These are phyloP conservation scores for Colletotrichum eremochloae DNA, from an alignment of 2,329 filamentous ascomycete species.

Conservation along the genomic window DNA sequence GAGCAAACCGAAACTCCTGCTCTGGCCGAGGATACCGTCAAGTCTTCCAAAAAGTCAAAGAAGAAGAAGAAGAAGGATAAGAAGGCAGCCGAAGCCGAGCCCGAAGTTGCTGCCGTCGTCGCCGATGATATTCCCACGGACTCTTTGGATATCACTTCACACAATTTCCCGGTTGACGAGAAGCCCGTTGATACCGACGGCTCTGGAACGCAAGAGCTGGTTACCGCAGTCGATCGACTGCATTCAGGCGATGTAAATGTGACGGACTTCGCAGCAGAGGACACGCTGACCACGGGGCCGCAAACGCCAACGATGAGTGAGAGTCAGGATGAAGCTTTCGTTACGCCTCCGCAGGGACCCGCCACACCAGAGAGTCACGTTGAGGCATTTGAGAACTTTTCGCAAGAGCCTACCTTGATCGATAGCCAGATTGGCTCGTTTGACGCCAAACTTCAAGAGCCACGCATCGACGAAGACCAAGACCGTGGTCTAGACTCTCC, in stretches of 20 bases:
- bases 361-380: not conserved
- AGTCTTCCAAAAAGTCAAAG: constrained; percentile 31
- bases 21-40: constrained; percentile 23
- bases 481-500: constrained; percentile 13
- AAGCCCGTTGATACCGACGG: not conserved
- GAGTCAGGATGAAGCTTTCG: constrained; percentile 22
- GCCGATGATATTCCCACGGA: not conserved
- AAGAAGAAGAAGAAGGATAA: constrained; percentile 44
- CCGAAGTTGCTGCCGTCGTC: not conserved
- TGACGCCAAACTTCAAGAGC: constrained; percentile 31
- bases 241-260: not conserved
- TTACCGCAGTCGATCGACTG: not conserved
- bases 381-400: constrained; percentile 17
- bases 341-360: constrained; percentile 13
- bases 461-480: constrained; percentile 24
- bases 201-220: not conserved
- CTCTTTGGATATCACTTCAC: not conserved
- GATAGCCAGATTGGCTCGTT: constrained; percentile 34
- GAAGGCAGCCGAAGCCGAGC: constrained; percentile 32
- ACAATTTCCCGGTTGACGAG: not conserved
- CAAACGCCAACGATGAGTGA: constrained; percentile 20
- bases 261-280: not conserved
- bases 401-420: constrained; percentile 25
- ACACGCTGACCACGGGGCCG: constrained; percentile 6
- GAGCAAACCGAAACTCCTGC: constrained; percentile 7